A percentile compares a stretch with the other conserved stretches of the same genome.
Evolutionary conservation across 2,329 filamentous ascomycete species (phyloP).

Genomic region (Aspergillus caelatus): DNA sequence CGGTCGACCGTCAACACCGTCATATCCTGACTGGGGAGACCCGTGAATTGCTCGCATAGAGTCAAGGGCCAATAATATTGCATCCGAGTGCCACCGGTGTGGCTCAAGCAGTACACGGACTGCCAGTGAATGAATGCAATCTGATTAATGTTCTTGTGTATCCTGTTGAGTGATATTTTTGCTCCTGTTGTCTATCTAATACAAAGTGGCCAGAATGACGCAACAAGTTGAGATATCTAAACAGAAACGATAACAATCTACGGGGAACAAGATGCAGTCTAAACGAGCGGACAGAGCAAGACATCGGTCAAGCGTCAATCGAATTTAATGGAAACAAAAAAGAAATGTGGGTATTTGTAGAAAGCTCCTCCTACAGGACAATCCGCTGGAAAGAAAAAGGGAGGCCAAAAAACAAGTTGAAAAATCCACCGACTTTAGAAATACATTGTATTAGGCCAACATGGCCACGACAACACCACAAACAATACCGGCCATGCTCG

Average conservation of each 20-base stretch:
- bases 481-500: conserved; percentile 19
- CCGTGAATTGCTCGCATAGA: too few species aligned
- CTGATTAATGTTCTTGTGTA: neutral
- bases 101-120: neutral
- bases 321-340: neutral
- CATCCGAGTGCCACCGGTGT: neutral
- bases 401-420: neutral
- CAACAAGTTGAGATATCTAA: neutral
- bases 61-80: too few species aligned
- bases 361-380: neutral
- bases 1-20: too few species aligned
- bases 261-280: neutral
- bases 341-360: neutral
- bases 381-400: neutral
- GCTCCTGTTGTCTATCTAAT: neutral
- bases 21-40: too few species aligned
- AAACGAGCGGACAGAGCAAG: neutral
- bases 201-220: neutral
- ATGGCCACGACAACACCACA: conserved; percentile 21
- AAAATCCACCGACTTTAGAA: conserved; percentile 1
- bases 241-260: neutral
- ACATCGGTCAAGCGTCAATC: neutral
- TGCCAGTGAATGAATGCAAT: neutral
- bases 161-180: neutral
- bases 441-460: conserved; percentile 14